Base-by-base conservation (phyloP, 1,284 basidiomycete species). In the Phlebopus sp. region DNA sequence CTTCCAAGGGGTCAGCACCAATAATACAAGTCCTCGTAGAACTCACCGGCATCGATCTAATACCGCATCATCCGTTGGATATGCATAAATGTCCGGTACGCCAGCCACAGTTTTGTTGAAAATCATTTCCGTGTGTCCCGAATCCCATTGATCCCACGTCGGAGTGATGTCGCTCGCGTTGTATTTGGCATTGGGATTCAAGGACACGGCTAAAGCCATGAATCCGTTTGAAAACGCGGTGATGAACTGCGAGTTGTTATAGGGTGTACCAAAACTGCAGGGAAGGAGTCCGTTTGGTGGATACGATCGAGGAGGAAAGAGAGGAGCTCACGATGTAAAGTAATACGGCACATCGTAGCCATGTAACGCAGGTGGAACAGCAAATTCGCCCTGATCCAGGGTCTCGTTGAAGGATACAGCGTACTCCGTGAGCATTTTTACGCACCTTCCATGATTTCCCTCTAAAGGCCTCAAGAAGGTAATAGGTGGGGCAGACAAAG, bases 161-260 rank as follows among this genome's bases (percentile, higher is more conserved):
- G 60, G 62, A 2, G 53, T 52, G 25, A 50, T 45, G 18, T 59
- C 52, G n/a, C 40, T 41, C 3, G 51, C 14, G n/a, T 57, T 18
- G 31, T 53, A 62, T 27, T 46, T 50, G 11, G 11, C 21, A 29
- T 42, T 38, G 0, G 57, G 55, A 30, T 56, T 44, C 25, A 42
- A 21, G 1, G 45, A 61, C 18, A 38, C 56, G 9, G 46, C 55
- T 39, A 61, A 42, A 15, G 57, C 50, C 40, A 64, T 15, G 32
- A 66, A 66, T 7, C 45, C 46, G 23, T 55, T 51, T 6, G 59
- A 55, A 36, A 64, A 66, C 2, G 62, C 49, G 25, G 47, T 55
- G 5, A 49, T 44, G 44, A 64, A 50, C 27, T 34, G n/a, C 4
- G 58, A 30, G 13, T 61, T 66, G 13, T 49, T 6, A 39, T 44